Evolutionary conservation across 202 grass and related monocot species (phyloP), one percentile per base, ranked within the genome.

Genomic region (Elaeis oleifera): DNA sequence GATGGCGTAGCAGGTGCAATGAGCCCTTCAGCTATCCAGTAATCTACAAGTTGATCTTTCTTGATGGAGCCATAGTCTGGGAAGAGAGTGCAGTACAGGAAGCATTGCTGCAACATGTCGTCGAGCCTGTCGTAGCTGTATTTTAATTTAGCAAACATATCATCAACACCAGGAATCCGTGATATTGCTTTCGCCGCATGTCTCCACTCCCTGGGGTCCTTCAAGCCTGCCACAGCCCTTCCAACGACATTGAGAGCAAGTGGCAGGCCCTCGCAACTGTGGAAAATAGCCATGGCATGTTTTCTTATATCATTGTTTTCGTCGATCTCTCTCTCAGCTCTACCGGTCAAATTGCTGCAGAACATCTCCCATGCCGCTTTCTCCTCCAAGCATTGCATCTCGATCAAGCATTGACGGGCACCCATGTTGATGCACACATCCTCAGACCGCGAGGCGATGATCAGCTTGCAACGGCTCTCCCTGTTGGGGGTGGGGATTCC

Each of bases 31-130:
- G 73, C 83, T 59, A 87, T 72, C 88, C 83, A 91, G 9, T 87
- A 91, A 9, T 87, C 77, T 53, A 81, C 71, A 58, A 91, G 83
- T 8, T 75, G 74, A 13, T 91, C 73, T 78, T 73, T 87, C 9
- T 14, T 81, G 59, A 91, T 87, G 60, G 73, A 73, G 23, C 77
- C 78, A 23, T 91, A 70, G 49, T 78, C 70, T 15, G 88, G 83
- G 50, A 87, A 87, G 17, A 87, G 69, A 14, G 62, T 91, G 31
- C 83, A 91, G 50, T 91, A 91, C 7, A 84, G 67, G 74, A 91
- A 87, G 64, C 80, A 84, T 15, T 78, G 19, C 59, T 70, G 59
- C 11, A 71, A n/a, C 16, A 5, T 39, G 39, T 19, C 2, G 54
- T 51, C 23, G 19, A 91, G 67, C 23, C 60, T 87, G 1, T 87